A percentile compares a stretch with the other conserved stretches of the same genome.
phyloP scores from a whole-genome alignment of 352 stramenopile genomes.

The Globisporangium recalcitrans region DNA sequence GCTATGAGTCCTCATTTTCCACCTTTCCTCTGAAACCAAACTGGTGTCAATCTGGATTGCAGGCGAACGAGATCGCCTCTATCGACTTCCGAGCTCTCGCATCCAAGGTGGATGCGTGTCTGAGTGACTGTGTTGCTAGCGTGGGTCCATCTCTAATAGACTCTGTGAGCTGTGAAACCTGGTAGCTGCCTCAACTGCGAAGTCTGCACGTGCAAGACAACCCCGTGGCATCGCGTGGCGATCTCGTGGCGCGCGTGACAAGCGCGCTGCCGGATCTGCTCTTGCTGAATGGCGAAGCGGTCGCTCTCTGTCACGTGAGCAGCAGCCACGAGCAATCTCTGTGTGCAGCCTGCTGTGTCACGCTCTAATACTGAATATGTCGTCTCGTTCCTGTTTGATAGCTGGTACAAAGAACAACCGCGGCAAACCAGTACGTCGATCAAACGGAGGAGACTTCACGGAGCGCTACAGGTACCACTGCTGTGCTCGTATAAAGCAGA shows the following conservation, averaged over 20 bases:
- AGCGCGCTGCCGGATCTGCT: conserved; percentile 39
- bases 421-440: not conserved
- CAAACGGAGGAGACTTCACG: not conserved
- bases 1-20: not conserved
- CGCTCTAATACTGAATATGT: not conserved
- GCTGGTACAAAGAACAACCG: conserved; percentile 6
- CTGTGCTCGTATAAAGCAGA: not conserved
- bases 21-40: not conserved
- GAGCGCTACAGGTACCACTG: not conserved
- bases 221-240: conserved; percentile 18
- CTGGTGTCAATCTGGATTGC: not conserved
- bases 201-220: conserved; percentile 43
- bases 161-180: not conserved
- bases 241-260: conserved; percentile 17
- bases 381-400: no score
- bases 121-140: no score
- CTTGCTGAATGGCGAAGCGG: conserved; percentile 46
- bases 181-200: conserved; percentile 43
- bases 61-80: conserved; percentile 47
- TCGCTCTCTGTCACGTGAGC: conserved; percentile 32
- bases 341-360: not conserved
- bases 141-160: not conserved
- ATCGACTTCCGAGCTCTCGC: conserved; percentile 41
- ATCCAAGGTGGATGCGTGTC: conserved; percentile 22
- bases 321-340: no score